These are phyloP conservation scores for Dalbergia cochinchinensis DNA, from an alignment of 306 rosid genomes.

Conservation along the genomic window DNA sequence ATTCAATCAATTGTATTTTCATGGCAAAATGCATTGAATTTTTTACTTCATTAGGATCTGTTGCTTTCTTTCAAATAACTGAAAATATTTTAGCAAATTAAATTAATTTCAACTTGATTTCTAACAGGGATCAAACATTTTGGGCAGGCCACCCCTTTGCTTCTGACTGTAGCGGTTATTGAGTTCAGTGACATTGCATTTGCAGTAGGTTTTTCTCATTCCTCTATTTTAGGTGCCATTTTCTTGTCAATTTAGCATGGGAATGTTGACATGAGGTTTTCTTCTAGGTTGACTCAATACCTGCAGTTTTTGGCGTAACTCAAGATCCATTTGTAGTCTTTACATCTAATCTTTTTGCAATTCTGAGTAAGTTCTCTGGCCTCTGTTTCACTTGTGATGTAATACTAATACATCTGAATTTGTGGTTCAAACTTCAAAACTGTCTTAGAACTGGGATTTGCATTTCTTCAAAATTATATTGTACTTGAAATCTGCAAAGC, in stretches of 20 bases:
- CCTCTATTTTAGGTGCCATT: conserved; percentile 40
- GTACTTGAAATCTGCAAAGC: conserved; percentile 25
- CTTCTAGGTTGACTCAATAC: conserved; percentile 87
- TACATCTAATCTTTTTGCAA: conserved; percentile 91
- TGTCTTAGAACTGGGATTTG: conserved; percentile 6
- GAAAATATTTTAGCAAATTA: conserved; percentile 12
- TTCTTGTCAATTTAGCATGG: conserved; percentile 14
- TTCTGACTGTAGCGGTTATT: conserved; percentile 90
- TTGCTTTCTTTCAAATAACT: not conserved
- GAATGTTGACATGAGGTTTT: conserved; percentile 36
- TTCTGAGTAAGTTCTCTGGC: conserved; percentile 73
- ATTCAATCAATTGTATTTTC: not conserved
- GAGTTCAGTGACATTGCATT: conserved; percentile 98
- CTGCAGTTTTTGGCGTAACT: conserved; percentile 96
- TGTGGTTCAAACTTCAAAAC: not conserved
- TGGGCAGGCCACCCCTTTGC: conserved; percentile 99
- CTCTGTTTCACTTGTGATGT: conserved; percentile 12
- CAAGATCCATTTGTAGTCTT: conserved; percentile 91
- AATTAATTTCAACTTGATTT: conserved; percentile 73
- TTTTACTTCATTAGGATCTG: not conserved
- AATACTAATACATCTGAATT: conserved; percentile 7
- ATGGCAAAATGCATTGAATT: conserved; percentile 9
- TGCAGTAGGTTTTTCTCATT: conserved; percentile 70
- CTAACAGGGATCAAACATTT: conserved; percentile 97
- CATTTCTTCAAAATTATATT: conserved; percentile 3